Percentiles rank a stretch among this genome's conserved stretches.
Conservation (phyloP, 768 basidiomycete genomes). For the Amanita thiersii region DNA sequence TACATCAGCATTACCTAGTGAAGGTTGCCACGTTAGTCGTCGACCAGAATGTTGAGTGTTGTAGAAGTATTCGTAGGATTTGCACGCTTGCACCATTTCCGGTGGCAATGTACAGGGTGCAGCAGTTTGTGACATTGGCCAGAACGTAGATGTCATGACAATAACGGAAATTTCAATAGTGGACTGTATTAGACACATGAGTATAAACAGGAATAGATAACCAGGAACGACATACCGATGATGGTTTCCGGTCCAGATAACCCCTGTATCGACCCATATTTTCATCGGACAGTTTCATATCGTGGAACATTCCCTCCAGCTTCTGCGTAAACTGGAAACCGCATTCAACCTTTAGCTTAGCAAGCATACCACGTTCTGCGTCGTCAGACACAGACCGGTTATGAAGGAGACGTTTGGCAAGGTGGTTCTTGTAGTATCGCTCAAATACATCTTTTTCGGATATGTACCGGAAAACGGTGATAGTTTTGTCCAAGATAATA, state of each 20-base stretch:
- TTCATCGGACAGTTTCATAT: constrained; percentile 86
- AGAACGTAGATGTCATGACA: constrained; percentile 95
- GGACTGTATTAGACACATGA: constrained; percentile 36
- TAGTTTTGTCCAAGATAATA: constrained; percentile 85
- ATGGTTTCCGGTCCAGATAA: constrained; percentile 36
- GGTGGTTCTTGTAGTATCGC: constrained; percentile 93
- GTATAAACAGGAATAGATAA: constrained; percentile 4
- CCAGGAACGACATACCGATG: constrained; percentile 41
- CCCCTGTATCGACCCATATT: constrained; percentile 68
- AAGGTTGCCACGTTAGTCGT: constrained; percentile 86
- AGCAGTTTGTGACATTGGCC: constrained; percentile 74
- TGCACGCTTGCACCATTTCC: constrained; percentile 53
- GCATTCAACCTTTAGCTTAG: constrained; percentile 94
- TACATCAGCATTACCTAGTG: constrained; percentile 86
- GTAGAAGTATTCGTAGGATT: constrained; percentile 86
- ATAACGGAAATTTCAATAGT: constrained; percentile 78
- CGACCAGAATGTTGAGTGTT: constrained; percentile 83
- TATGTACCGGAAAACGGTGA: constrained; percentile 90
- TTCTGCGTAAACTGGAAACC: constrained; percentile 97
- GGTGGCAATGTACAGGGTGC: constrained; percentile 63
- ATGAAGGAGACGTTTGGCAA: constrained; percentile 84
- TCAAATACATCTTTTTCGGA: constrained; percentile 97
- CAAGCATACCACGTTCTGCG: constrained; percentile 94
- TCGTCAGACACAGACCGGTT: constrained; percentile 93
- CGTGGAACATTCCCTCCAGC: constrained; percentile 97